These are phyloP conservation scores for Xylaria curta DNA, from an alignment of 495 filamentous ascomycete genomes.

Conservation along the genomic window DNA sequence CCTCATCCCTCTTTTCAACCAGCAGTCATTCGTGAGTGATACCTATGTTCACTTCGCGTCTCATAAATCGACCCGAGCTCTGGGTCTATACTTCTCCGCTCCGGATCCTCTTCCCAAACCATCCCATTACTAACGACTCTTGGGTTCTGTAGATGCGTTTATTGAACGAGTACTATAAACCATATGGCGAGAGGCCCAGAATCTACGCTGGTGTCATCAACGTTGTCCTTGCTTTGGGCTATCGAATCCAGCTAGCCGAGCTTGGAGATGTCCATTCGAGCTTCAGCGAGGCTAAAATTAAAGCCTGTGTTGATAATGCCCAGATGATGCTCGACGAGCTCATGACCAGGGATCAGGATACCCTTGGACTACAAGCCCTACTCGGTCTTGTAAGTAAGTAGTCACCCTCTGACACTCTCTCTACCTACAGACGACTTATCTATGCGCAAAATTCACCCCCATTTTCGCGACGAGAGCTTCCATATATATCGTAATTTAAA, in stretches of 20 bases:
- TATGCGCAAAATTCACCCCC: neutral
- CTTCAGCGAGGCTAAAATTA: conserved; percentile 33
- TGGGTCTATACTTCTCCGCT: neutral
- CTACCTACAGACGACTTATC: neutral
- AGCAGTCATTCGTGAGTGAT: conserved; percentile 30
- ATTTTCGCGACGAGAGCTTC: neutral
- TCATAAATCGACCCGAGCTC: neutral
- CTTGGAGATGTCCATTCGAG: conserved; percentile 25
- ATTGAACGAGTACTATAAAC: conserved; percentile 37
- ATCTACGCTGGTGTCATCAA: conserved; percentile 40
- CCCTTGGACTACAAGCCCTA: conserved; percentile 39
- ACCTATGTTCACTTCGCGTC: neutral
- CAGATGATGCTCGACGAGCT: conserved; percentile 41
- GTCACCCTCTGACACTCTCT: neutral
- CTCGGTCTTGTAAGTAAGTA: conserved; percentile 42
- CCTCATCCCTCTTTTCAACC: conserved; percentile 41
- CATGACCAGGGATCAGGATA: conserved; percentile 40
- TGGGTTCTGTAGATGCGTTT: conserved; percentile 28
- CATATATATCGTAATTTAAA: neutral
- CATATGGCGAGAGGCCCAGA: conserved; percentile 27
- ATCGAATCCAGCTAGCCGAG: conserved; percentile 29
- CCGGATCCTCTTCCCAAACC: neutral
- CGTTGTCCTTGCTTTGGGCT: conserved; percentile 40
- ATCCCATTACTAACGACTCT: neutral
- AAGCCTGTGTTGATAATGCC: conserved; percentile 40